Evolutionary conservation across 192 early-diverging fungal genomes (phyloP).

Genomic region (Ramicandelaber brevisporus): DNA sequence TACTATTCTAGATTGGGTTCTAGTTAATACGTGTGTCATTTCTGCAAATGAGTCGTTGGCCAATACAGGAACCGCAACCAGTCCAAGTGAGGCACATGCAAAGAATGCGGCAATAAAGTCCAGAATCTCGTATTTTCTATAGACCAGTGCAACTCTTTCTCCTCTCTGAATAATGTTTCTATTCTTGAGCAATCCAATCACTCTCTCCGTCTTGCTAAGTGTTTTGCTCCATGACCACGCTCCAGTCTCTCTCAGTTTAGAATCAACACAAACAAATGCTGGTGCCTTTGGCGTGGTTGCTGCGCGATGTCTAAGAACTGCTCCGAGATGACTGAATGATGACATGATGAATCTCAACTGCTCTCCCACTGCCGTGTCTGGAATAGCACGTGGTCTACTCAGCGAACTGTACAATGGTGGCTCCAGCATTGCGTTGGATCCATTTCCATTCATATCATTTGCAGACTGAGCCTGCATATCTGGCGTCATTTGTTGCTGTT

Average conservation of each 20-base stretch:
- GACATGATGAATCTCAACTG: conserved; percentile 13
- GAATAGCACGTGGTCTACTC: too few species aligned
- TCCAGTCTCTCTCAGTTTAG: conserved; percentile 39
- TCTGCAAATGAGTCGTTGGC: conserved; percentile 58
- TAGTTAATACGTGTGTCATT: conserved; percentile 42
- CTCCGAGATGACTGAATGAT: conserved; percentile 31
- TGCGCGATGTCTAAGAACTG: conserved; percentile 37
- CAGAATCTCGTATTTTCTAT: conserved; percentile 49
- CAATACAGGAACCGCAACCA: conserved; percentile 65
- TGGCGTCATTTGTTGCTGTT: too few species aligned
- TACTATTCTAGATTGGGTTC: conserved; percentile 32
- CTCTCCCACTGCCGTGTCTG: too few species aligned
- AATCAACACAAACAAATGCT: conserved; percentile 43
- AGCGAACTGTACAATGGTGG: too few species aligned
- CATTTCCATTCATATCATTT: too few species aligned
- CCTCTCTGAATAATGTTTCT: conserved; percentile 29
- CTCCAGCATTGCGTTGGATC: too few species aligned
- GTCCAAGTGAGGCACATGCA: conserved; percentile 57
- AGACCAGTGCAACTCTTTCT: conserved; percentile 48
- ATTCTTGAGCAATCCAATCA: conserved; percentile 36
- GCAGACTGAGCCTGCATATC: too few species aligned
- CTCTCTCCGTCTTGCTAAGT: conserved; percentile 36
- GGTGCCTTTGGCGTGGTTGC: conserved; percentile 21
- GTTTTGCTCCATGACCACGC: conserved; percentile 51
- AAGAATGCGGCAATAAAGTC: conserved; percentile 62